Evolutionary conservation across 2,329 filamentous ascomycete species (phyloP), one percentile per base, ranked within the genome.

Genomic region (Fusarium robinianum): DNA sequence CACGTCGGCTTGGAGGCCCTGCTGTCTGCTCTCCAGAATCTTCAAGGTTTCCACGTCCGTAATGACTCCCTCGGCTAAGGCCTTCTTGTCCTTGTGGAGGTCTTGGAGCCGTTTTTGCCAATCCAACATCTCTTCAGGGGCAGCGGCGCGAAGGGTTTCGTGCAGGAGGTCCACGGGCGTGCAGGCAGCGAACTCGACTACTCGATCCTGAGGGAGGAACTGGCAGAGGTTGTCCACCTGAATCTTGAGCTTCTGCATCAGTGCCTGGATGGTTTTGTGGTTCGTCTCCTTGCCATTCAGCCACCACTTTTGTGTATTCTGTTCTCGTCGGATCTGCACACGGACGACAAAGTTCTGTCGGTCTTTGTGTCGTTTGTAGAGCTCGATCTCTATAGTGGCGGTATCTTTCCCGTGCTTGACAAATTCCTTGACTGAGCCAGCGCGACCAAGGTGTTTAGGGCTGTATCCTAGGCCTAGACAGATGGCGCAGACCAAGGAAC

Each of bases 151-250:
- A 51, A 96, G 84, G 0, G 94, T 99, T 59, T 94, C 88, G 46
- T 84, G 78, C 1, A 99, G 76, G 14, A 96, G 78, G 30, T 95
- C 87, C 9, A 95, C 75, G 0, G 92, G 87, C 7, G 83, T 87
- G 56, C 95, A 80, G 5, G 81, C 86, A 5, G 94, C 90, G 64
- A 99, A 99, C 63, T 96, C 91, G 16, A 90, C 89, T 2, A 99
- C 94, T 57, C 91, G 87, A 65, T 99, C 94, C 67, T 99, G 94
- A 0, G 94, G 94, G 30, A 99, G 73, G 60, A 99, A 99, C 65
- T 99, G 94, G 66, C 94, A 99, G 3, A 99, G 77, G 58, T 99
- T 99, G 72, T 99, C 94, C 53, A 97, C 89, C 67, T 99, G 94
- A 37, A 99, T 97, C 34, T 86, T 86, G 61, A 95, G 83, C 8